Evolutionary conservation across 306 rosid genomes (phyloP), one percentile per base, ranked within the genome.

Genomic region (Vigna angularis): DNA sequence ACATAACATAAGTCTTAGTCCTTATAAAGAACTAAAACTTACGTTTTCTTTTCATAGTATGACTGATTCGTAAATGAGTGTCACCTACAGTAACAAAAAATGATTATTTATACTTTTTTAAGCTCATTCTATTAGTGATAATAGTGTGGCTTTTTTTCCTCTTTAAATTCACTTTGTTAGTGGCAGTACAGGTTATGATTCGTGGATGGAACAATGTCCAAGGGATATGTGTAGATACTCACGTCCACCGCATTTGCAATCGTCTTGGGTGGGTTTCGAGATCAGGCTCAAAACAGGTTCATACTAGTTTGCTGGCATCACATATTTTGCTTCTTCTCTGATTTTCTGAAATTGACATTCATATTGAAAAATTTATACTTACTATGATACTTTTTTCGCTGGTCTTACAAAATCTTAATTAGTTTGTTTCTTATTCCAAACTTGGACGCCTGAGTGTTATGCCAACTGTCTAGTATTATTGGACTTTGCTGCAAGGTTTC

Each of bases 161-260:
- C 70, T 48, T 58, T 15, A 67, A 81, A 36, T 44, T 58, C 72
- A 42, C 62, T 70, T 78, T 66, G 30, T 79, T 20, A 45, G 24
- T 83, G 84, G 52, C 62, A 63, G 17, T 64, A 32, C 73, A 94
- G 98, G 97, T 92, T 81, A 94, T 94, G 98, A 90, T 90, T 89
- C 81, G 87, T 81, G 98, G 83, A 32, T 94, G 98, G 98, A 87
- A 90, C 87, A 84, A 92, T 86, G 93, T 90, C 79, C 97, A 90
- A 83, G 97, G 98, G 73, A 90, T 94, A 81, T 94, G 98, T 80
- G 98, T 94, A 5, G 98, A 94, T 82, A 94, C 97, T 70, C 97
- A 92, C 55, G 98, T 92, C 61, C 98, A 92, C 84, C 97, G 93
- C 61, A 94, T 94, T 66, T 90, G 91, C 86, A 94, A 94, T 88